phyloP scores from a whole-genome alignment of 2,329 filamentous ascomycete genomes.

The Colletotrichum phormii region DNA sequence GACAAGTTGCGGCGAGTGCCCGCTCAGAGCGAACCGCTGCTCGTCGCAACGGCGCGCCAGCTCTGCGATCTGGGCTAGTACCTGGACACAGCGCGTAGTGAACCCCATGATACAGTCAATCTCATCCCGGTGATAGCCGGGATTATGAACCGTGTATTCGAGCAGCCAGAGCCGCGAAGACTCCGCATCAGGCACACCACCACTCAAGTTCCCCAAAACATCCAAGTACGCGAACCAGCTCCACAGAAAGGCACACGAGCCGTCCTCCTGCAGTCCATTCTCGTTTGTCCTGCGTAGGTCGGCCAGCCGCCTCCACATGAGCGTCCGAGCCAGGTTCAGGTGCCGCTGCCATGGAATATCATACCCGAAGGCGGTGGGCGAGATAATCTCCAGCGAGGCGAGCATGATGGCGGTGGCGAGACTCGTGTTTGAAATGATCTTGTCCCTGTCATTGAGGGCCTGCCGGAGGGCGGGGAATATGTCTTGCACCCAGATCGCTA shows the following conservation, averaged over 20 bases:
- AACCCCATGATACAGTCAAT: constrained; percentile 88
- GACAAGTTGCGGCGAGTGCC: constrained; percentile 45
- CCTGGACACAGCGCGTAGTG: constrained; percentile 76
- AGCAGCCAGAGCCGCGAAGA: constrained; percentile 64
- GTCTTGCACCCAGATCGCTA: constrained; percentile 83
- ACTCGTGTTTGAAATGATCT: constrained; percentile 77
- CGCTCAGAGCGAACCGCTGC: constrained; percentile 67
- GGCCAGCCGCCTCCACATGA: constrained; percentile 73
- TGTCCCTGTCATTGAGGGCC: constrained; percentile 70
- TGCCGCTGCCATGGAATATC: constrained; percentile 85
- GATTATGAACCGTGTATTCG: constrained; percentile 62
- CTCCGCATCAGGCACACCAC: constrained; percentile 56
- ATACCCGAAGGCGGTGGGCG: constrained; percentile 84
- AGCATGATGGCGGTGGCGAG: constrained; percentile 88
- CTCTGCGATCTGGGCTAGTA: constrained; percentile 78
- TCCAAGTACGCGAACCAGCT: constrained; percentile 90
- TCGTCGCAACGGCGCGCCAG: constrained; percentile 76
- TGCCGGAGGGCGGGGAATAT: constrained; percentile 80
- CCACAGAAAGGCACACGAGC: constrained; percentile 78
- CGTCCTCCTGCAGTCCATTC: constrained; percentile 62
- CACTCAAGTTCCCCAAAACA: constrained; percentile 78
- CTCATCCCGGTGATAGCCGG: constrained; percentile 68
- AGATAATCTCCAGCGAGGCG: constrained; percentile 85
- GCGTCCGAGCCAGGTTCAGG: constrained; percentile 78
- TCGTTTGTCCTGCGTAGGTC: constrained; percentile 41